phyloP scores from a whole-genome alignment of 192 early-diverging fungal species.

The Podila epicladia region DNA sequence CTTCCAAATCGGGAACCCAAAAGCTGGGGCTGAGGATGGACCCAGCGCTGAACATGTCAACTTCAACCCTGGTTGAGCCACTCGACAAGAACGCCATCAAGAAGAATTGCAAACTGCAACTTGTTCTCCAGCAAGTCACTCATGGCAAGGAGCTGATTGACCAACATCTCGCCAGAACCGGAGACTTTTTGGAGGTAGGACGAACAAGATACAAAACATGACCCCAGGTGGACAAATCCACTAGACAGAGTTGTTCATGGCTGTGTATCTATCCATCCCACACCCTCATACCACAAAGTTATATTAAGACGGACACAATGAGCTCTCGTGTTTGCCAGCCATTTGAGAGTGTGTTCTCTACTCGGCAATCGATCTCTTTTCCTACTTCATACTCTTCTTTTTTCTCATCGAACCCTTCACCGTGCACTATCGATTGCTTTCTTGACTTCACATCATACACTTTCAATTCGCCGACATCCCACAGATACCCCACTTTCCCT shows the following conservation, averaged over 20 bases:
- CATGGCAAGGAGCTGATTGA: conserved; percentile 5
- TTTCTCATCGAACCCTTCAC: not conserved
- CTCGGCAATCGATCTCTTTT: too few relatives aligned
- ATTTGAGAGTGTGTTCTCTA: too few relatives aligned
- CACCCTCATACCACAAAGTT: too few relatives aligned
- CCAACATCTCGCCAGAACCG: not conserved
- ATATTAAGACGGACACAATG: too few relatives aligned
- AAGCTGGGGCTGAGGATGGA: conserved; percentile 33
- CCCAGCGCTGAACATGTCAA: conserved; percentile 34
- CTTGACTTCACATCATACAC: not conserved
- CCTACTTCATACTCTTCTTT: not conserved
- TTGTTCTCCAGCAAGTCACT: not conserved
- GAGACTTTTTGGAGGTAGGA: not conserved
- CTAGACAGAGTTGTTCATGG: too few relatives aligned
- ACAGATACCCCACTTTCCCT: not conserved
- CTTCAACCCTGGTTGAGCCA: conserved; percentile 24
- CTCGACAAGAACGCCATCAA: conserved; percentile 2
- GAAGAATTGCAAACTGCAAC: not conserved
- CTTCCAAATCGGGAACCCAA: conserved; percentile 19
- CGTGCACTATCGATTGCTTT: not conserved
- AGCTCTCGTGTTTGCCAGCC: too few relatives aligned
- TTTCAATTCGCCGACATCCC: not conserved
- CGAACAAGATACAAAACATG: not conserved
- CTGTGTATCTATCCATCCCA: too few relatives aligned
- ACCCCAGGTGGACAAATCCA: not conserved